phyloP scores from a whole-genome alignment of 2,329 filamentous ascomycete species.

The Lasiodiplodia hormozganensis region DNA sequence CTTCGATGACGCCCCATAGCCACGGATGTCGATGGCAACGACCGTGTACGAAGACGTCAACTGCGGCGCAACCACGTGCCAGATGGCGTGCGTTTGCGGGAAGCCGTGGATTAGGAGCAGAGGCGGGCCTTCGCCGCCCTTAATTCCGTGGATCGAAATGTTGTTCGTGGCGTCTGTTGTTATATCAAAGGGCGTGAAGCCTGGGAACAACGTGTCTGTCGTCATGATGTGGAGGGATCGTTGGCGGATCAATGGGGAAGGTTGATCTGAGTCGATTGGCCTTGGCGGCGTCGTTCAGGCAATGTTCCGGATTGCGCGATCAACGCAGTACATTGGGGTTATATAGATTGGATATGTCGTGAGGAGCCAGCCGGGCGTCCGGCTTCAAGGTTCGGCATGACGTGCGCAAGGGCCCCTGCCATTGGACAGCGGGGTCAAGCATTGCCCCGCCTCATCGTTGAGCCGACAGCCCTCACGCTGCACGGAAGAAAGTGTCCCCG shows the following conservation, averaged over 20 bases:
- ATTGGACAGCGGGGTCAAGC: neutral
- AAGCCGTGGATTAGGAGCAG: slow-evolving; percentile 61
- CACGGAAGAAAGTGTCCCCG: slow-evolving; percentile 10
- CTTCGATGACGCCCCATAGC: slow-evolving; percentile 61
- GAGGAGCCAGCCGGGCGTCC: neutral
- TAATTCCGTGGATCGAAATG: slow-evolving; percentile 55
- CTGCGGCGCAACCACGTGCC: slow-evolving; percentile 55
- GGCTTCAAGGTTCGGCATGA: neutral
- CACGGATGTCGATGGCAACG: slow-evolving; percentile 58
- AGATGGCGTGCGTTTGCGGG: slow-evolving; percentile 61
- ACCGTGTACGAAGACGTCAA: slow-evolving; percentile 52
- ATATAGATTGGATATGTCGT: neutral
- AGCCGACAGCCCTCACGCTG: neutral
- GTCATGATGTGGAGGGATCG: neutral
- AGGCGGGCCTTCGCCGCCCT: slow-evolving; percentile 43
- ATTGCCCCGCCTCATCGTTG: slow-evolving; percentile 12
- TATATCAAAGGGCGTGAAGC: slow-evolving; percentile 25
- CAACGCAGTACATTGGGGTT: neutral
- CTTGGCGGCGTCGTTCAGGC: neutral
- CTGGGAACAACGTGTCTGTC: slow-evolving; percentile 7
- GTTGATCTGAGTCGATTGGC: slow-evolving; percentile 16
- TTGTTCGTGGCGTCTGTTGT: slow-evolving; percentile 31
- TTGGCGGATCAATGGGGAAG: neutral
- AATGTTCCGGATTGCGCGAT: neutral
- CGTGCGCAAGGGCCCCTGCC: neutral